Conservation (phyloP, 176 grass and related monocot genomes). For the Areca catechu region DNA sequence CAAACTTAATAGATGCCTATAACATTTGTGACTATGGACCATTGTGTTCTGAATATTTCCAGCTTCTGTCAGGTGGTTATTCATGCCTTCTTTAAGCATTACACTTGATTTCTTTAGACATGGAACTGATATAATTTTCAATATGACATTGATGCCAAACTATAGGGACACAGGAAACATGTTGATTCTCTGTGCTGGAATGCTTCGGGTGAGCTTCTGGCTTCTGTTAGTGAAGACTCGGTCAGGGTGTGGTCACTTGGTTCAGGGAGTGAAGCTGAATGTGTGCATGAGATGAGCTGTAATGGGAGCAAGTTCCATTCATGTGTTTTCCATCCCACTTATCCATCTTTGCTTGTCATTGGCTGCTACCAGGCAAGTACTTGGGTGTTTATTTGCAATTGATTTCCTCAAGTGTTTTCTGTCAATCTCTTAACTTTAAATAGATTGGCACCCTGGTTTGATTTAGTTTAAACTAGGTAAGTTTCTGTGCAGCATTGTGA, state of each 20-base stretch:
- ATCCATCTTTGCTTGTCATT: slow-evolving; percentile 63
- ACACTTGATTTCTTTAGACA: not conserved
- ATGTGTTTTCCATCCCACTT: slow-evolving; percentile 80
- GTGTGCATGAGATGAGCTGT: slow-evolving; percentile 66
- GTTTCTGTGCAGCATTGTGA: too few species aligned
- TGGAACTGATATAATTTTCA: not conserved
- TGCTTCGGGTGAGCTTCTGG: slow-evolving; percentile 63
- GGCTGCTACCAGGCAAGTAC: slow-evolving; percentile 85
- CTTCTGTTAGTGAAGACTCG: slow-evolving; percentile 86
- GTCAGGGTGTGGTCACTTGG: slow-evolving; percentile 79
- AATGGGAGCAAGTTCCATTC: slow-evolving; percentile 87
- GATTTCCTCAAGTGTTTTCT: too few species aligned
- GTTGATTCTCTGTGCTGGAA: slow-evolving; percentile 88
- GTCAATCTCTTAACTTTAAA: too few species aligned
- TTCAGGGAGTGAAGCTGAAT: slow-evolving; percentile 62
- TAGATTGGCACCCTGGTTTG: too few species aligned
- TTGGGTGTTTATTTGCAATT: too few species aligned
- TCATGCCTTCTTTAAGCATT: not conserved
- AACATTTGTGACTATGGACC: too few species aligned
- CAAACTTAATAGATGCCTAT: too few species aligned
- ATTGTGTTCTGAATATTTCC: too few species aligned
- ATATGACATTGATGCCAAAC: slow-evolving; percentile 14
- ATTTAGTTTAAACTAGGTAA: too few species aligned
- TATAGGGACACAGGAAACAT: slow-evolving; percentile 72
- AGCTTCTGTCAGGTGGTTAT: too few species aligned